Percentiles rank a stretch among this genome's conserved stretches.
Evolutionary conservation across 2,329 filamentous ascomycete species (phyloP).

Genomic region (Gliomastix tumulicola): DNA sequence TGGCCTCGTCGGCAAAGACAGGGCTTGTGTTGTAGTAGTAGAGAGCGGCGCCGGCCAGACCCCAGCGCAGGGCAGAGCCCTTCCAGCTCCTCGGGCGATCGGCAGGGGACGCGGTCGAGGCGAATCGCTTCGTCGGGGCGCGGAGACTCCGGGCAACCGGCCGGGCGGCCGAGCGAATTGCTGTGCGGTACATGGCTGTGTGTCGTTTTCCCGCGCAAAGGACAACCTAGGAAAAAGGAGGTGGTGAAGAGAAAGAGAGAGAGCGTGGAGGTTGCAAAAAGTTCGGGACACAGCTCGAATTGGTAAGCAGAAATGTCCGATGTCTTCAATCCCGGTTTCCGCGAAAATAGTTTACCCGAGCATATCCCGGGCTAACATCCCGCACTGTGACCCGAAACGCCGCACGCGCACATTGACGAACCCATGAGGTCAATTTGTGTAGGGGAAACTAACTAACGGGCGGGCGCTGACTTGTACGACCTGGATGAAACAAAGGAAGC

Average conservation of each 20-base stretch:
- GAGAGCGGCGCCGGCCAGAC: conserved; percentile 65
- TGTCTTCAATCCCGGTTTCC: no score
- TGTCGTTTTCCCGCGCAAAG: neutral
- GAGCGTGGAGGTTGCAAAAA: no score
- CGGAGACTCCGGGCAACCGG: conserved; percentile 31
- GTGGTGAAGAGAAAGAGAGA: neutral
- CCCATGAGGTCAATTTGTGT: no score
- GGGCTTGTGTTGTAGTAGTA: conserved; percentile 94
- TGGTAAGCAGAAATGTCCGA: no score
- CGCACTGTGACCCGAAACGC: no score
- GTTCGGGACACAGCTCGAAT: no score
- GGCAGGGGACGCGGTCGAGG: conserved; percentile 45
- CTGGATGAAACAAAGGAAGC: no score
- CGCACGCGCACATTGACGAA: no score
- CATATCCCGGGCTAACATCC: no score
- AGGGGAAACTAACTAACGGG: no score
- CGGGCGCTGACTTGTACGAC: no score
- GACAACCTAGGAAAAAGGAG: neutral
- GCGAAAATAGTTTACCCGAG: no score
- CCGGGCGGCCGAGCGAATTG: conserved; percentile 39
- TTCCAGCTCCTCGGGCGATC: conserved; percentile 76
- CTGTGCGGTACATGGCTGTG: conserved; percentile 44
- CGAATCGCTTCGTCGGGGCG: conserved; percentile 34
- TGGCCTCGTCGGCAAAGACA: conserved; percentile 71
- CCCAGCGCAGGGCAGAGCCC: conserved; percentile 66